Conservation (phyloP, 306 rosid genomes). For the Luffa acutangula region DNA sequence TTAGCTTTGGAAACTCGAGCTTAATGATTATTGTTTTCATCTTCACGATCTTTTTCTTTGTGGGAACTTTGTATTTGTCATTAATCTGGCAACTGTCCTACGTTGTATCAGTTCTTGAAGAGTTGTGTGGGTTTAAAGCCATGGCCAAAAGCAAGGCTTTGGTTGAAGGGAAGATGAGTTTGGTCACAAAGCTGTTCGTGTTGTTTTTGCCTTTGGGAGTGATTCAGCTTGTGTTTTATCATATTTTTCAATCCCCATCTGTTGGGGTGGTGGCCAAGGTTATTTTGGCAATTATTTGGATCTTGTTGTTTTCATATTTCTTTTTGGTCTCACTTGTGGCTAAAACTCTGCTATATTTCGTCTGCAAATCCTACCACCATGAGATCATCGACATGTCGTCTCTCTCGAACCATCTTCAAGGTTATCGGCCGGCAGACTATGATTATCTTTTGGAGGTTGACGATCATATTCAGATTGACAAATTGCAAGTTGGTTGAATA, state of each 20-base stretch:
- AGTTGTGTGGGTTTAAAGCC: slow-evolving; percentile 40
- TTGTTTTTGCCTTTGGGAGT: slow-evolving; percentile 12
- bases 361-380: slow-evolving; percentile 70
- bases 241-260: no score
- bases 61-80: slow-evolving; percentile 35
- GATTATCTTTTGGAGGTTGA: no score
- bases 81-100: slow-evolving; percentile 59
- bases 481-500: no score
- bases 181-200: not conserved
- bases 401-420: slow-evolving; percentile 13
- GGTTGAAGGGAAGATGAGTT: slow-evolving; percentile 30
- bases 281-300: not conserved
- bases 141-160: slow-evolving; percentile 49
- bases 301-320: slow-evolving; percentile 23
- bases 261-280: no score
- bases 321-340: slow-evolving; percentile 34
- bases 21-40: not conserved
- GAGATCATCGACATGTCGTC: slow-evolving; percentile 54
- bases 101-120: slow-evolving; percentile 60
- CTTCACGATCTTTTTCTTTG: not conserved
- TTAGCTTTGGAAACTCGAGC: not conserved
- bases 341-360: slow-evolving; percentile 57
- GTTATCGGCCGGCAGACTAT: no score
- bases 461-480: no score
- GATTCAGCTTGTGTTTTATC: slow-evolving; percentile 19